phyloP scores from a whole-genome alignment of 495 filamentous ascomycete species.

The Penicillium robsamsonii region DNA sequence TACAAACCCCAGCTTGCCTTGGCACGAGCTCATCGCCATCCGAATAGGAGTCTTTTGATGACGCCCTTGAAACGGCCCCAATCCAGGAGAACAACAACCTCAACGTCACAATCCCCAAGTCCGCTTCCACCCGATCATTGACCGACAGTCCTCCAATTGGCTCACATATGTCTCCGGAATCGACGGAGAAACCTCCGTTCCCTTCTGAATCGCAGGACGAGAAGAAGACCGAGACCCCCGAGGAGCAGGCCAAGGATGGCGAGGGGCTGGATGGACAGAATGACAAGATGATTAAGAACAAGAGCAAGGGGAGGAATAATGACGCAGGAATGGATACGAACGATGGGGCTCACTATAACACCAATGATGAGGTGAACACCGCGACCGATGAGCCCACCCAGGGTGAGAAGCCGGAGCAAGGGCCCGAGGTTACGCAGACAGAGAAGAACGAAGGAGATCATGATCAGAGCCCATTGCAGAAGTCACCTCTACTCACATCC shows the following conservation, averaged over 20 bases:
- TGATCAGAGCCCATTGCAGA: conserved; percentile 35
- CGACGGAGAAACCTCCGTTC: conserved; percentile 35
- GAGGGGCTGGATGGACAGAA: conserved; percentile 24
- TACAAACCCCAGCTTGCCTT: neutral
- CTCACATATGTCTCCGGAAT: conserved; percentile 37
- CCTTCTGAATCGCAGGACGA: conserved; percentile 34
- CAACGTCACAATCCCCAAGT: conserved; percentile 36
- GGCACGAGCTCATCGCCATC: conserved; percentile 12
- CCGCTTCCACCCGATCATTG: conserved; percentile 45
- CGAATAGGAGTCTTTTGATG: conserved; percentile 71
- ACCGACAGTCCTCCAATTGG: conserved; percentile 48
- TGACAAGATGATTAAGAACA: conserved; percentile 17
- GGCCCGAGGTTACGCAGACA: conserved; percentile 15
- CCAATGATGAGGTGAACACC: conserved; percentile 13
- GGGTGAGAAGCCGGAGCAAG: conserved; percentile 24
- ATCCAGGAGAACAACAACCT: conserved; percentile 28
- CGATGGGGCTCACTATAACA: conserved; percentile 4
- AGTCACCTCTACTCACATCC: conserved; percentile 57
- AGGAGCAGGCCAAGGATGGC: conserved; percentile 31
- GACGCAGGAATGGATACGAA: conserved; percentile 1
- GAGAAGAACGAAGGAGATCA: conserved; percentile 35
- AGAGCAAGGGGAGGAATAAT: neutral
- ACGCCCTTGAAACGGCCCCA: conserved; percentile 59
- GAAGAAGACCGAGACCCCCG: conserved; percentile 20
- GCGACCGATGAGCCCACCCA: conserved; percentile 15